Percentiles rank a stretch among this genome's conserved stretches.
Conservation (phyloP, 371 early-diverging fungal species). For the Actinomortierella ambigua region DNA sequence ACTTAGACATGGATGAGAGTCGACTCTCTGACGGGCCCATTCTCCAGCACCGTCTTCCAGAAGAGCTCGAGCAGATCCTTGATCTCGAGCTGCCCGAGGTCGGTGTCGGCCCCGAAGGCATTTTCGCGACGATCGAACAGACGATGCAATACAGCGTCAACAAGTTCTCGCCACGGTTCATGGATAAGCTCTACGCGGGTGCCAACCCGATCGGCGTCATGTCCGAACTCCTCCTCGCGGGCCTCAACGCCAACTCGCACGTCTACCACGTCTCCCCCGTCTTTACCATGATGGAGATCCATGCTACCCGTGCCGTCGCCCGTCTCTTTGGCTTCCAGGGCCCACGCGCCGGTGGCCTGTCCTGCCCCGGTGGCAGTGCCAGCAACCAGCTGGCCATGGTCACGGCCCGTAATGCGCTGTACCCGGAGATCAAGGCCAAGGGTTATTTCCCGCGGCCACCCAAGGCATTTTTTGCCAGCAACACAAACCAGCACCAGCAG, state of each 20-base stretch:
- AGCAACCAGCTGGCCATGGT: conserved; percentile 84
- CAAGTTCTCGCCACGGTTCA: conserved; percentile 79
- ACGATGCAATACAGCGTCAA: conserved; percentile 64
- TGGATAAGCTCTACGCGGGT: conserved; percentile 88
- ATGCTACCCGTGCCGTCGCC: conserved; percentile 63
- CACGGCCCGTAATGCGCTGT: conserved; percentile 74
- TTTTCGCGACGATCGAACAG: conserved; percentile 58
- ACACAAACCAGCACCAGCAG: neutral
- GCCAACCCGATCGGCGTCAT: conserved; percentile 83
- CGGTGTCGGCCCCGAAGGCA: conserved; percentile 63
- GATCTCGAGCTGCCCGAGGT: conserved; percentile 56
- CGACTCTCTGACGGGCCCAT: conserved; percentile 48
- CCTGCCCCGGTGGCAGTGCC: conserved; percentile 83
- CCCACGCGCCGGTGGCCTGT: conserved; percentile 67
- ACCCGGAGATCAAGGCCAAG: conserved; percentile 63
- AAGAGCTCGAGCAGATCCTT: conserved; percentile 55
- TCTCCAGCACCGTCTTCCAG: conserved; percentile 54
- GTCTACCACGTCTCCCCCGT: conserved; percentile 84
- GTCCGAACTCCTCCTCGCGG: conserved; percentile 73
- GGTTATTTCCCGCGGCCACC: conserved; percentile 59
- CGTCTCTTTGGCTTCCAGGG: conserved; percentile 62
- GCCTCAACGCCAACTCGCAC: conserved; percentile 83
- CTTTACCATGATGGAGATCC: conserved; percentile 75
- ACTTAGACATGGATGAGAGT: conserved; percentile 52
- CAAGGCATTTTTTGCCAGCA: neutral